Percentiles rank a stretch among this genome's conserved stretches.
Evolutionary conservation across 78 protist genomes (phyloP).

Genomic region (Isochrysis galbana): DNA sequence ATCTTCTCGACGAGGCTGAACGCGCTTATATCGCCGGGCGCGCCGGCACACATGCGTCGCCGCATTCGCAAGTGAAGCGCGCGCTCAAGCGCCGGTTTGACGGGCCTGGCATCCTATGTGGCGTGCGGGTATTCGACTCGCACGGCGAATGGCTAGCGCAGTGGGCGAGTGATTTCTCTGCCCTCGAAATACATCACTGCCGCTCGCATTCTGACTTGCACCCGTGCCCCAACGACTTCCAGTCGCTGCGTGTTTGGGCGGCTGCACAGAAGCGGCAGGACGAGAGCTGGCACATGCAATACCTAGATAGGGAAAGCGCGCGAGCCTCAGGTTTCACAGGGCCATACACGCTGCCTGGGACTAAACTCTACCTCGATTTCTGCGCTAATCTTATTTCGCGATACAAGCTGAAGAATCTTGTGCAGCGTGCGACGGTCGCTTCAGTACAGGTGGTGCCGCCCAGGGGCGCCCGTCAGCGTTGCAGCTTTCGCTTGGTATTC

Average conservation of each 20-base stretch:
- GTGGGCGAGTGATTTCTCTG: background rate
- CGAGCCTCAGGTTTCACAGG: background rate
- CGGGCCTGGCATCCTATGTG: background rate
- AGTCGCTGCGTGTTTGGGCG: background rate
- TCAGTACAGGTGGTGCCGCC: background rate
- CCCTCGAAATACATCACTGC: background rate
- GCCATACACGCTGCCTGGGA: background rate
- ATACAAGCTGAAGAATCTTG: background rate
- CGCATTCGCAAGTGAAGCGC: background rate
- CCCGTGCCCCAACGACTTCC: background rate
- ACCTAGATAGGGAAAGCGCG: background rate
- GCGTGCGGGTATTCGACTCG: background rate
- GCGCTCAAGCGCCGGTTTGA: background rate
- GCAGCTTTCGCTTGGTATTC: background rate
- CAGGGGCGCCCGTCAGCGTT: background rate
- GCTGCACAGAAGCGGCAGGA: background rate
- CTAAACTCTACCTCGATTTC: background rate
- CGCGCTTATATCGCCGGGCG: background rate
- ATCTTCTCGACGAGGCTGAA: background rate
- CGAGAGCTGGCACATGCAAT: background rate
- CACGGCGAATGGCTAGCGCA: background rate
- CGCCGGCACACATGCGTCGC: background rate
- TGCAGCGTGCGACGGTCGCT: background rate
- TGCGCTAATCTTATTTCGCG: background rate
- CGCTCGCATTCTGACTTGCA: background rate